Percentiles rank a stretch among this genome's conserved stretches.
Evolutionary conservation across 148 eudicot species (phyloP).

Genomic region (Tetragonia tetragonoides): DNA sequence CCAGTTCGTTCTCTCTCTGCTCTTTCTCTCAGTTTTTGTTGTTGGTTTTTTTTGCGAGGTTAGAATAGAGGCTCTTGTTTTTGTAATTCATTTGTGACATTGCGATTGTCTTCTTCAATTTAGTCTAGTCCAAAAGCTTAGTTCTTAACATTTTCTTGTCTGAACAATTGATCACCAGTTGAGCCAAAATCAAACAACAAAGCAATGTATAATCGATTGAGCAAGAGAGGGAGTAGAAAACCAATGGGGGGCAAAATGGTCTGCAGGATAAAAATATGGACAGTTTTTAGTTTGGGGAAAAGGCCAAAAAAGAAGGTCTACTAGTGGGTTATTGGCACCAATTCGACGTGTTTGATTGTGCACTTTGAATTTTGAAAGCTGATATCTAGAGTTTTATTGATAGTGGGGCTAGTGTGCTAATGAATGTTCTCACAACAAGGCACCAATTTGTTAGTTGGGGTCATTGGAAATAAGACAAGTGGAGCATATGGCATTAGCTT

Average conservation of each 20-base stretch:
- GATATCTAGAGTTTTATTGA: background rate
- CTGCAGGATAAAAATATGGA: background rate
- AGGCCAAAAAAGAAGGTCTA: background rate
- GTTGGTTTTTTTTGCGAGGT: too few relatives aligned
- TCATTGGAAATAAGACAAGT: background rate
- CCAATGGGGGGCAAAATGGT: background rate
- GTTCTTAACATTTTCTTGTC: background rate
- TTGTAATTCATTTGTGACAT: background rate
- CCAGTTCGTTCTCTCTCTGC: too few relatives aligned
- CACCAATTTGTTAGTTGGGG: conserved; percentile 7
- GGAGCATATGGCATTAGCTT: conserved; percentile 30
- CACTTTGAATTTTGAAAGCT: conserved; percentile 7
- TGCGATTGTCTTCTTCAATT: background rate
- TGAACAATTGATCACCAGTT: background rate
- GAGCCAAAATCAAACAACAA: background rate
- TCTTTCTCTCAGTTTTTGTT: too few relatives aligned
- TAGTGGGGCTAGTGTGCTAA: background rate
- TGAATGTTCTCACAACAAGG: background rate
- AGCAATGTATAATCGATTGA: background rate
- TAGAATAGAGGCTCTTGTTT: too few relatives aligned
- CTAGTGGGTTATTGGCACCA: background rate
- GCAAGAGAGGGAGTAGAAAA: background rate
- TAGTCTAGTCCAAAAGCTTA: background rate
- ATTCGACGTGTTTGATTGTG: conserved; percentile 27
- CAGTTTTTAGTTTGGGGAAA: background rate